Conservation (phyloP, 345 rosid species). For the Citrus inodora region DNA sequence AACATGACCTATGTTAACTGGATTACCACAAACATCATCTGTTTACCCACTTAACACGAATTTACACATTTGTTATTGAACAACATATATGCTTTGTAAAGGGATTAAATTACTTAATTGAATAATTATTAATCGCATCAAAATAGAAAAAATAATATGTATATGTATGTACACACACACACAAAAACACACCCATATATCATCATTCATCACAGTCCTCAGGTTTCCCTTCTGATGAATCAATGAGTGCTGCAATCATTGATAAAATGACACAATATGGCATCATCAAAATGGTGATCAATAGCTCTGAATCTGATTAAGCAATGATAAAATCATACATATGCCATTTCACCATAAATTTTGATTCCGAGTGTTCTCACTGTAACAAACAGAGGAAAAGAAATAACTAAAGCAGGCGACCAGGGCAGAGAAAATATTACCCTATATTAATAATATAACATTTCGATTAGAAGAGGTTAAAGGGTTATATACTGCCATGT, state of each 20-base stretch:
- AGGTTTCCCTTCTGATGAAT: too few relatives aligned
- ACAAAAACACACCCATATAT: too few relatives aligned
- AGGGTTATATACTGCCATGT: constrained; percentile 26
- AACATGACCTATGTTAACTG: too few relatives aligned
- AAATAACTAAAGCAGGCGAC: neutral
- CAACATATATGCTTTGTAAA: too few relatives aligned
- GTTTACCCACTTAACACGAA: too few relatives aligned
- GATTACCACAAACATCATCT: too few relatives aligned
- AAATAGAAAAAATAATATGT: neutral
- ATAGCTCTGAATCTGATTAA: neutral
- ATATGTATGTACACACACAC: too few relatives aligned
- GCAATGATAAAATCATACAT: neutral
- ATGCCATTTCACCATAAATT: neutral
- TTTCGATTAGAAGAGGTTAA: neutral
- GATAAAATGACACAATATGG: too few relatives aligned
- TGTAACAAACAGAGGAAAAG: neutral
- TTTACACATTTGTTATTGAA: too few relatives aligned
- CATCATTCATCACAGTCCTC: too few relatives aligned
- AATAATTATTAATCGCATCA: neutral
- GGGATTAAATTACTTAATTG: too few relatives aligned
- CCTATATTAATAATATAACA: neutral
- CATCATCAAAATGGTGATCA: neutral
- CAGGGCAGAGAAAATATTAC: neutral
- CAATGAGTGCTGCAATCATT: too few relatives aligned
- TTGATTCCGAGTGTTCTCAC: neutral